Conservation (phyloP, 1,139 yeast genomes). For the Spathaspora sp. region DNA sequence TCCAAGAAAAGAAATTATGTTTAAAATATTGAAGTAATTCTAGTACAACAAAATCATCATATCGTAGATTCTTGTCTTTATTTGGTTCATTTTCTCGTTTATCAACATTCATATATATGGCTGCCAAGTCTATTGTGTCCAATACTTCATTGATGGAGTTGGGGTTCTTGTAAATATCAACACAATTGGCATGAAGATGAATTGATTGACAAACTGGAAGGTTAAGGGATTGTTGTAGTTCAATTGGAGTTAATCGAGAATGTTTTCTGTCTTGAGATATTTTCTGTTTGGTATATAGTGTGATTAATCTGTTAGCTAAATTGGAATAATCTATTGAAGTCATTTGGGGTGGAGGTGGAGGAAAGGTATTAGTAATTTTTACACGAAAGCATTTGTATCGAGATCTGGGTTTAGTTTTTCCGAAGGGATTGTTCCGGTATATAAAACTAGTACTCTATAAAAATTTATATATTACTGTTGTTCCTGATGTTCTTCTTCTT, state of each 20-base stretch:
- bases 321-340: constrained; percentile 8
- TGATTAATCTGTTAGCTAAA: constrained; percentile 9
- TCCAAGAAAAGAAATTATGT: constrained; percentile 80
- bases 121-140: constrained; percentile 32
- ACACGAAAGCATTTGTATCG: neutral
- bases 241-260: neutral
- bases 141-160: constrained; percentile 11
- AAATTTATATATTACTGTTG: neutral
- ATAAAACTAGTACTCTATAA: neutral
- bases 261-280: constrained; percentile 4
- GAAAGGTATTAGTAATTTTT: neutral
- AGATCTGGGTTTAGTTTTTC: neutral
- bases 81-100: constrained; percentile 19
- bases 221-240: neutral
- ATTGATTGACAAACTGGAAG: constrained; percentile 10
- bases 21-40: constrained; percentile 78
- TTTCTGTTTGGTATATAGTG: constrained; percentile 6
- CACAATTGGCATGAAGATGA: constrained; percentile 6
- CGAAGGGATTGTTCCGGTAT: neutral
- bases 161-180: constrained; percentile 9
- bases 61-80: constrained; percentile 26
- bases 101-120: constrained; percentile 39
- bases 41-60: constrained; percentile 69
- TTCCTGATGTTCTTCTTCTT: neutral
- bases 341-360: constrained; percentile 1